A percentile compares a stretch with the other conserved stretches of the same genome.
Evolutionary conservation across 2,329 filamentous ascomycete genomes (phyloP).

Genomic region (Rhinocladiella similis): DNA sequence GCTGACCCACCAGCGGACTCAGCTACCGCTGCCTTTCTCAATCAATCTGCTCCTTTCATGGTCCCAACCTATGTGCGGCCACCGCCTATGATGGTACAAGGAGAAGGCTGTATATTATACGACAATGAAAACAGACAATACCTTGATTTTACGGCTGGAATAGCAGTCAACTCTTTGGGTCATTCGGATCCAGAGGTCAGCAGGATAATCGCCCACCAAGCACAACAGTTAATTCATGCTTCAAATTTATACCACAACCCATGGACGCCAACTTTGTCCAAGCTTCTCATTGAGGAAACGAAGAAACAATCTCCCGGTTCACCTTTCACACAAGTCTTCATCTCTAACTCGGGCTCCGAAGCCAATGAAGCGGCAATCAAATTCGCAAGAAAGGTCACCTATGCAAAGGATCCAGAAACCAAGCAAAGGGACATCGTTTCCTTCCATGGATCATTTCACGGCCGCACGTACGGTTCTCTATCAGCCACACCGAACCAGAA

Average conservation of each 20-base stretch:
- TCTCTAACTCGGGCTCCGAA: slow-evolving; percentile 95
- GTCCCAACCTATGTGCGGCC: slow-evolving; percentile 93
- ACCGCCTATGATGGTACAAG: slow-evolving; percentile 83
- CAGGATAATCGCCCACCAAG: slow-evolving; percentile 74
- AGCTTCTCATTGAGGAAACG: slow-evolving; percentile 81
- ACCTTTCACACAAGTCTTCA: slow-evolving; percentile 67
- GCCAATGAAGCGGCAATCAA: slow-evolving; percentile 98
- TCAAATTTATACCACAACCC: slow-evolving; percentile 98
- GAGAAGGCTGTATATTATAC: slow-evolving; percentile 83
- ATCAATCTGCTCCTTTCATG: slow-evolving; percentile 82
- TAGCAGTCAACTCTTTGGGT: slow-evolving; percentile 90
- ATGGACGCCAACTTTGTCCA: slow-evolving; percentile 87
- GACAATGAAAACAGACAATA: slow-evolving; percentile 88
- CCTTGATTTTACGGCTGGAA: slow-evolving; percentile 92
- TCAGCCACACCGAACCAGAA: slow-evolving; percentile 98
- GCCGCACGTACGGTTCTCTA: slow-evolving; percentile 89
- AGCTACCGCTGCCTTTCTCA: slow-evolving; percentile 70
- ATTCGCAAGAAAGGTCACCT: slow-evolving; percentile 89
- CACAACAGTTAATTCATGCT: slow-evolving; percentile 79
- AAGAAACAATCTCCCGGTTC: slow-evolving; percentile 59
- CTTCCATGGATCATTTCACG: slow-evolving; percentile 91
- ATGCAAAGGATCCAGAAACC: slow-evolving; percentile 68
- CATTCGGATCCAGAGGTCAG: slow-evolving; percentile 82
- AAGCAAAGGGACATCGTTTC: slow-evolving; percentile 82
- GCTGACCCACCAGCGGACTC: slow-evolving; percentile 74